phyloP scores from a whole-genome alignment of 2,329 filamentous ascomycete genomes.

The Aureobasidium sp. region DNA sequence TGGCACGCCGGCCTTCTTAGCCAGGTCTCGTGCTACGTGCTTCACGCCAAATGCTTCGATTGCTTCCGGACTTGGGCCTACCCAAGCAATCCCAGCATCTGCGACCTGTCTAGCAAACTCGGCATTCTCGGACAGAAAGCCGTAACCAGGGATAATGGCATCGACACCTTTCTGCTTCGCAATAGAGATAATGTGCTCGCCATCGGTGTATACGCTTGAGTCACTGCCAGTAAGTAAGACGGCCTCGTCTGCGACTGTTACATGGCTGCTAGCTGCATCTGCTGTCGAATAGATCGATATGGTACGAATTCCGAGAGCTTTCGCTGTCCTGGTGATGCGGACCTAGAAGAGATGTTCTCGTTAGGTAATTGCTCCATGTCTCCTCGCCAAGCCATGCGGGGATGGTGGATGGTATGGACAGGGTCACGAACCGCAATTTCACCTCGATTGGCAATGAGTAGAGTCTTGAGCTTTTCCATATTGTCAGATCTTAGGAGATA shows the following conservation, averaged over 20 bases:
- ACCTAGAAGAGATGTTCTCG: conserved; percentile 20
- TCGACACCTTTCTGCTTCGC: conserved; percentile 42
- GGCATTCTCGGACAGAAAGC: conserved; percentile 56
- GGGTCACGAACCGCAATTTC: conserved; percentile 14
- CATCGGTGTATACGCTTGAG: conserved; percentile 42
- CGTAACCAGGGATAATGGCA: conserved; percentile 58
- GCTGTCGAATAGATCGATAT: conserved; percentile 50
- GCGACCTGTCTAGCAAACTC: conserved; percentile 48
- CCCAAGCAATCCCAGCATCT: conserved; percentile 48
- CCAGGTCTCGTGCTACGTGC: conserved; percentile 47
- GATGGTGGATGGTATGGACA: neutral
- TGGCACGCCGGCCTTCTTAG: conserved; percentile 43
- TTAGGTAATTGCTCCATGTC: conserved; percentile 1
- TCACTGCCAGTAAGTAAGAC: conserved; percentile 41
- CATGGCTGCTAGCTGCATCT: conserved; percentile 47
- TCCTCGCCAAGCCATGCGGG: neutral
- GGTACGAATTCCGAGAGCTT: conserved; percentile 40
- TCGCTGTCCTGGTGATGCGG: conserved; percentile 44
- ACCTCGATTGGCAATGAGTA: conserved; percentile 50
- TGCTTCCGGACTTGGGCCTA: conserved; percentile 46
- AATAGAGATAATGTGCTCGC: conserved; percentile 41
- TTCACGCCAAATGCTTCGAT: conserved; percentile 53
- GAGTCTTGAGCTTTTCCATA: conserved; percentile 39
- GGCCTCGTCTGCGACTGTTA: conserved; percentile 45
- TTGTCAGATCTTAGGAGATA: neutral